A percentile compares a stretch with the other conserved stretches of the same genome.
Evolutionary conservation across 768 basidiomycete species (phyloP).

Genomic region (Collybia nuda): DNA sequence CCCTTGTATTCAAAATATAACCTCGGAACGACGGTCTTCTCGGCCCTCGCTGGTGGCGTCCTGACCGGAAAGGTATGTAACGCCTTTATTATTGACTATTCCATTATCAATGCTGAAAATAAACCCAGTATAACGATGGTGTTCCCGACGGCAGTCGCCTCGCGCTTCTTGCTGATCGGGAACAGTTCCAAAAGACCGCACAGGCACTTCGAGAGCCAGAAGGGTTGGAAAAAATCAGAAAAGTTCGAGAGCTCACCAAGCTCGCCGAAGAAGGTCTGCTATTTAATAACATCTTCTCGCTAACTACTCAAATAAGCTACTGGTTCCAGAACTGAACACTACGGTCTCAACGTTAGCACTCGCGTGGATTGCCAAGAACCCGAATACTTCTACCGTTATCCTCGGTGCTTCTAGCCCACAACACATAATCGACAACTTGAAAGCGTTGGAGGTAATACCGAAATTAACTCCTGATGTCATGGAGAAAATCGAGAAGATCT

Average conservation of each 20-base stretch:
- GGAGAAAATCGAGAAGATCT: conserved; percentile 65
- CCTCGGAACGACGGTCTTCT: conserved; percentile 69
- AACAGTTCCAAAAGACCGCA: conserved; percentile 48
- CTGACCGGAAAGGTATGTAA: conserved; percentile 68
- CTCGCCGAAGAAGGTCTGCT: conserved; percentile 53
- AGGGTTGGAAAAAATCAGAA: conserved; percentile 64
- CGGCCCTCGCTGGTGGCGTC: conserved; percentile 66
- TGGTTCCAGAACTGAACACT: conserved; percentile 48
- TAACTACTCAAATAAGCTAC: neutral
- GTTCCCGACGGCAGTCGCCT: conserved; percentile 71
- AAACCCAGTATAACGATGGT: conserved; percentile 64
- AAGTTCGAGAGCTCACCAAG: conserved; percentile 64
- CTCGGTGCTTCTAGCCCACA: conserved; percentile 64
- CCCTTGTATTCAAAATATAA: conserved; percentile 65
- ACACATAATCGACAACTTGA: conserved; percentile 66
- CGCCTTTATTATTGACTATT: neutral
- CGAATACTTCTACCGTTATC: conserved; percentile 66
- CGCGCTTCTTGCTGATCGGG: conserved; percentile 38
- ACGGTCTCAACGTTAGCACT: conserved; percentile 68
- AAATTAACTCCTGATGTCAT: conserved; percentile 69
- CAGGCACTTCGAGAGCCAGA: conserved; percentile 52
- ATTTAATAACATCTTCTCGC: neutral
- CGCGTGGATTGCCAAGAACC: conserved; percentile 72
- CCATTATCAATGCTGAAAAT: neutral
- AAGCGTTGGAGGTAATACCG: conserved; percentile 69